Base-by-base conservation (phyloP, 1,284 basidiomycete species). In the Microbotryomycetes sp. region DNA sequence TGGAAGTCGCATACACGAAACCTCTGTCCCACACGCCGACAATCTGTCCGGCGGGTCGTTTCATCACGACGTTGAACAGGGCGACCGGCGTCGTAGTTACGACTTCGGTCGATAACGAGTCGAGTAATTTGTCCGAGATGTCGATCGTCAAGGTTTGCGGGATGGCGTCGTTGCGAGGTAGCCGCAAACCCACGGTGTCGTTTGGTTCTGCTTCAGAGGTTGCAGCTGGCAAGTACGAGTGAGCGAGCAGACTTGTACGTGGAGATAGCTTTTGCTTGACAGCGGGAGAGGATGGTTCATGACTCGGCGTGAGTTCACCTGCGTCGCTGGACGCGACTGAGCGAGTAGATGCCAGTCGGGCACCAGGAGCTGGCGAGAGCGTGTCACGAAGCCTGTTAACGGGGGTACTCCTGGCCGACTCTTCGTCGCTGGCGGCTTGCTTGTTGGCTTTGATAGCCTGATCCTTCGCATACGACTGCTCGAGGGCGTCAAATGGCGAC, bases 401-500 rank as follows among this genome's bases (percentile, higher is more conserved):
- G n/a, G 11, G 3, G 26, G 21, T 29, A 11, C 18, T 2, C 2
- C 31, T 4, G 45, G 28, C 45, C 41, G n/a, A 28, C 45, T 9
- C 7, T n/a, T 24, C 9, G 26, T 50, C 52, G 52, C 35, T 7
- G 27, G 26, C n/a, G 21, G 48, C 26, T 5, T 30, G 24, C 21
- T 30, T 30, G 45, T 18, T 51, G 45, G 29, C n/a, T 45, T 21
- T 45, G 24, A n/a, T 21, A 15, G 56, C 28, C 6, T 0, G 54
- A 21, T 49, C 52, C 6, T 21, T 16, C 4, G 24, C 18, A 13
- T 35, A 52, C 21, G 46, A 51, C n/a, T 29, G 35, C 4, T 54
- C 61, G 51, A 64, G 55, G 6, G 50, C 6, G 35, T 56, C 57
- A 51, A 63, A 63, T 2, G 61, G 61, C 16, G 61, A 63, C 48